Evolutionary conservation across 495 filamentous ascomycete genomes (phyloP).

Genomic region (Filosporella fistucella): DNA sequence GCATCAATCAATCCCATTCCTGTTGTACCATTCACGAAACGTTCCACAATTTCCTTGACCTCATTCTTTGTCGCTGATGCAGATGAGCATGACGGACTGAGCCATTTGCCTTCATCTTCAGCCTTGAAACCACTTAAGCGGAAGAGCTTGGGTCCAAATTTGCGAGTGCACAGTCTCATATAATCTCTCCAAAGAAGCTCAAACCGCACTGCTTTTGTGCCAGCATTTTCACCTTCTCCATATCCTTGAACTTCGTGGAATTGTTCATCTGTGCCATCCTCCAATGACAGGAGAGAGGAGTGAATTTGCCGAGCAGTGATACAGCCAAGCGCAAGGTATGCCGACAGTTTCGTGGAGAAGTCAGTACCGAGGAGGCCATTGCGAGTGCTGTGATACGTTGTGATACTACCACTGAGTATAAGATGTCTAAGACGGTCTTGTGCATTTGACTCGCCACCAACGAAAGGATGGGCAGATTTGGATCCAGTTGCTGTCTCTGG

Average conservation of each 20-base stretch:
- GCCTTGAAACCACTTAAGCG: constrained; percentile 52
- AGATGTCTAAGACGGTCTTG: constrained; percentile 52
- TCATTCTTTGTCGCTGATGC: constrained; percentile 17
- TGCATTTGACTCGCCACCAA: constrained; percentile 57
- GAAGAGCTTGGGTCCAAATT: constrained; percentile 59
- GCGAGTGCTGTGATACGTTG: constrained; percentile 59
- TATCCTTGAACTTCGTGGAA: constrained; percentile 29
- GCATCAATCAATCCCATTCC: constrained; percentile 71
- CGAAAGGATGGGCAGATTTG: constrained; percentile 57
- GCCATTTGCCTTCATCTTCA: constrained; percentile 35
- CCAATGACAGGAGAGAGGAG: constrained; percentile 53
- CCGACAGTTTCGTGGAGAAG: constrained; percentile 67
- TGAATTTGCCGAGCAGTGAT: constrained; percentile 66
- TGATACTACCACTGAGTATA: constrained; percentile 49
- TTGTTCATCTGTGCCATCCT: constrained; percentile 36
- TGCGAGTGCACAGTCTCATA: constrained; percentile 63
- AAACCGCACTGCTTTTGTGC: constrained; percentile 61
- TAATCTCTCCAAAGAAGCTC: constrained; percentile 75
- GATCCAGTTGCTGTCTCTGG: constrained; percentile 41
- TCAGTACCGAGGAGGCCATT: constrained; percentile 64
- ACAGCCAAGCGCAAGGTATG: constrained; percentile 62
- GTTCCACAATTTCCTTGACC: constrained; percentile 28
- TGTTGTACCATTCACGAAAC: constrained; percentile 58
- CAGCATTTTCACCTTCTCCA: constrained; percentile 61
- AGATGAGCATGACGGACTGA: constrained; percentile 23